Base-by-base conservation (phyloP, 2,329 filamentous ascomycete species). In the Dryadomyces quercus-mongolicae region DNA sequence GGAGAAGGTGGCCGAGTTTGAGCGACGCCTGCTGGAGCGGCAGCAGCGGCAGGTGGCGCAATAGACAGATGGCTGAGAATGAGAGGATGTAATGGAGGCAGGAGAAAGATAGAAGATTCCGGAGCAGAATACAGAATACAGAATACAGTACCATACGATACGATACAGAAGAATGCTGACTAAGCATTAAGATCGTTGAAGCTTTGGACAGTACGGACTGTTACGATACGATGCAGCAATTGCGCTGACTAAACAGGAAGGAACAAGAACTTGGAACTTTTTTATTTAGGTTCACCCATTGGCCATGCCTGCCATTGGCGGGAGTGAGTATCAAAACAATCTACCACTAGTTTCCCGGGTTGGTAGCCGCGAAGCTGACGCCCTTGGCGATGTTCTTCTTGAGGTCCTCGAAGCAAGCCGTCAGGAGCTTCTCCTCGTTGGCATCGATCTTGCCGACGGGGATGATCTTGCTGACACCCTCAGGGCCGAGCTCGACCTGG, bases 331-430 rank as follows among this genome's bases (percentile, higher is more conserved):
- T 25, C 12, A 7, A 13, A 13, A 46, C 44, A 21, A 21, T 10
- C 22, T 22, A 34, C 15, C n/a, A 22, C 76, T 81, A 82, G 67
- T 81, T 80, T 64, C 72, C 71, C 62, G 80, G 80, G 77, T 81
- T 82, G 58, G 70, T 59, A 60, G 74, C 73, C 59, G 78, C 80
- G 60, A 84, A 84, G 56, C 70, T 63, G 58, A 83, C 76, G 70
- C 89, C 89, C 88, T 96, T 97, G 73, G 84, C 77, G 71, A 97
- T 96, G 85, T 97, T 96, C 82, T 86, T 87, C 80, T 87, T 86
- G 70, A 93, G 80, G 74, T 92, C 93, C 65, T 70, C 76, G 63
- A 97, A 77, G 80, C 82, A 86, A 66, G 83, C 88, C 67, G 94
- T 86, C 66, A 98, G 75, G 64, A 98, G 84, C 74, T 85, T 84